Percentiles rank a stretch among this genome's conserved stretches.
phyloP scores from a whole-genome alignment of 2,329 filamentous ascomycete species.

The Aureobasidium mangrovei region DNA sequence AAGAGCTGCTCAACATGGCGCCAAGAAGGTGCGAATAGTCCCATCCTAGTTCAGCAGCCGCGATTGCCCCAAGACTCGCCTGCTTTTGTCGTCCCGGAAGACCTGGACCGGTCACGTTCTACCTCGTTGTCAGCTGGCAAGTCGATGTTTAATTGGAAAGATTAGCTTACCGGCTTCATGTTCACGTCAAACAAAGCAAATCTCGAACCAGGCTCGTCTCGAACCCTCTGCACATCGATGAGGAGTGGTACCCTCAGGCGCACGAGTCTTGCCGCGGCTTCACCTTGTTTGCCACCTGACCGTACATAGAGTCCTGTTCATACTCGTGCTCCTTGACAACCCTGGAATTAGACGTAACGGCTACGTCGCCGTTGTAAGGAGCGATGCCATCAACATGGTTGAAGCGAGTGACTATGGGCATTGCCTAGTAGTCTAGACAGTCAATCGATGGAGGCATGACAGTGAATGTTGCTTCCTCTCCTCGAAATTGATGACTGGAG shows the following conservation, averaged over 20 bases:
- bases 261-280: constrained; percentile 32
- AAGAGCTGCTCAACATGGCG: constrained; percentile 27
- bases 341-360: constrained; percentile 40
- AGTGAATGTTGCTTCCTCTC: constrained; percentile 44
- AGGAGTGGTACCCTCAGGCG: constrained; percentile 37
- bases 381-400: constrained; percentile 42
- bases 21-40: constrained; percentile 32
- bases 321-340: constrained; percentile 29
- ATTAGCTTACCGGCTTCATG: constrained; percentile 40
- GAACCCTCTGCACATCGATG: constrained; percentile 39
- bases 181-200: constrained; percentile 46
- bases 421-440: constrained; percentile 32
- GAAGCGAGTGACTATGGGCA: constrained; percentile 40
- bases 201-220: constrained; percentile 20
- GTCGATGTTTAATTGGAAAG: not conserved
- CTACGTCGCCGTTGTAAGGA: constrained; percentile 42
- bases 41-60: constrained; percentile 37
- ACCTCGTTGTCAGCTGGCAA: not conserved
- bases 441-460: constrained; percentile 40
- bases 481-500: constrained; percentile 37
- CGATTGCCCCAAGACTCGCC: constrained; percentile 38
- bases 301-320: constrained; percentile 27
- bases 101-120: constrained; percentile 43
- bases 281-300: constrained; percentile 29
- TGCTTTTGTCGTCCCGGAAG: constrained; percentile 41